These are phyloP conservation scores for Umbellularia californica DNA, from an alignment of 164 flowering plant genomes.

Conservation along the genomic window DNA sequence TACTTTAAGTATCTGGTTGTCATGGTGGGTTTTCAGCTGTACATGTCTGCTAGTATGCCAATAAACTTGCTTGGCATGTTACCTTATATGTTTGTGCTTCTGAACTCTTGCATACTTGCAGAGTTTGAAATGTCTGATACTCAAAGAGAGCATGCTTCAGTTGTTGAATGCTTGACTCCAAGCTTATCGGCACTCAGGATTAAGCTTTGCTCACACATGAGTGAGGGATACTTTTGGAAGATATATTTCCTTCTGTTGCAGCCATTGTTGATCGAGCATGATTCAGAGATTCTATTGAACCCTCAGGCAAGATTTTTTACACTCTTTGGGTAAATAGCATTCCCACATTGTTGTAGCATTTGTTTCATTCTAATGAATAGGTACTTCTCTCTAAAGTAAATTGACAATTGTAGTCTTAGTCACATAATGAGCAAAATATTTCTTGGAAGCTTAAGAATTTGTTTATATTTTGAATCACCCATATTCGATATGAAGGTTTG, in stretches of 20 bases:
- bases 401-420: no score
- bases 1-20: not conserved
- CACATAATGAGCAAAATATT: no score
- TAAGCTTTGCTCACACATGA: conserved; percentile 33
- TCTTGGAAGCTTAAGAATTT: no score
- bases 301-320: conserved; percentile 39
- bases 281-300: conserved; percentile 42
- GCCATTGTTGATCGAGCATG: conserved; percentile 47
- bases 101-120: conserved; percentile 25
- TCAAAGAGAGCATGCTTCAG: conserved; percentile 53
- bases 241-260: conserved; percentile 61
- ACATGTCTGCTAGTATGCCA: not conserved
- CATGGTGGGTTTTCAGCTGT: no score
- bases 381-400: no score
- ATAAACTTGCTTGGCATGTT: not conserved
- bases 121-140: conserved; percentile 50
- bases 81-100: not conserved
- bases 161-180: conserved; percentile 47
- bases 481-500: no score
- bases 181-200: conserved; percentile 36
- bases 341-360: no score
- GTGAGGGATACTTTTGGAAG: conserved; percentile 55
- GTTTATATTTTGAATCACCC: no score
- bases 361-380: no score
- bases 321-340: not conserved